Conservation (phyloP, 805 yeast species). For the Suhomyces prunicola region DNA sequence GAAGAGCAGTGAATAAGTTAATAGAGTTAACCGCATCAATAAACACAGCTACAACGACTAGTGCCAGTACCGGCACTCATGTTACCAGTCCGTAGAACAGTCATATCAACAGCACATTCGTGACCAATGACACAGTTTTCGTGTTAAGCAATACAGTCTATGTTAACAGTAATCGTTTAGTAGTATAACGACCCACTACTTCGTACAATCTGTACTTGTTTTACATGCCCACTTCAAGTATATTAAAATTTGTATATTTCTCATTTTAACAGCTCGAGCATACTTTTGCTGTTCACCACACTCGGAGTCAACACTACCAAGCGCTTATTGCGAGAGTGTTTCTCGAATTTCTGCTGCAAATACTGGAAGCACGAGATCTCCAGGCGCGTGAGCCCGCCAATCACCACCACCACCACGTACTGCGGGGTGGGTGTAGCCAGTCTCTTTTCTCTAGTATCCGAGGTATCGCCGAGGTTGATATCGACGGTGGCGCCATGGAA, state of each 20-base stretch:
- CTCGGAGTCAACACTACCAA: conserved; percentile 43
- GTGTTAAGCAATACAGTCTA: too few species aligned
- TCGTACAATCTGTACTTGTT: too few species aligned
- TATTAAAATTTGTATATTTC: too few species aligned
- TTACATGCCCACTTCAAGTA: too few species aligned
- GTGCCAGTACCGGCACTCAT: too few species aligned
- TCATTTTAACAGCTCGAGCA: background rate
- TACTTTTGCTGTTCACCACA: background rate
- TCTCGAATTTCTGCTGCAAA: conserved; percentile 46
- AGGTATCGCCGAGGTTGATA: conserved; percentile 29
- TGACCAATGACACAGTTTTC: too few species aligned
- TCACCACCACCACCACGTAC: conserved; percentile 47
- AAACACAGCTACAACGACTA: too few species aligned
- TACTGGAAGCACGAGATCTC: conserved; percentile 72
- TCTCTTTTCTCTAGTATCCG: conserved; percentile 18
- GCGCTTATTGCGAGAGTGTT: conserved; percentile 26
- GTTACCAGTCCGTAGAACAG: too few species aligned
- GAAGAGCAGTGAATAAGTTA: conserved; percentile 35
- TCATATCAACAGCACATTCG: too few species aligned
- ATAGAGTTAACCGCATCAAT: background rate
- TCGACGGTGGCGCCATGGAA: conserved; percentile 41
- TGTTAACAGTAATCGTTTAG: too few species aligned
- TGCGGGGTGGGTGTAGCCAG: conserved; percentile 9
- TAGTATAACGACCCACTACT: too few species aligned
- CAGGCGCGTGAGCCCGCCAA: conserved; percentile 87